Base-by-base conservation (phyloP, 1,284 basidiomycete species). In the Cerioporus squamosus region DNA sequence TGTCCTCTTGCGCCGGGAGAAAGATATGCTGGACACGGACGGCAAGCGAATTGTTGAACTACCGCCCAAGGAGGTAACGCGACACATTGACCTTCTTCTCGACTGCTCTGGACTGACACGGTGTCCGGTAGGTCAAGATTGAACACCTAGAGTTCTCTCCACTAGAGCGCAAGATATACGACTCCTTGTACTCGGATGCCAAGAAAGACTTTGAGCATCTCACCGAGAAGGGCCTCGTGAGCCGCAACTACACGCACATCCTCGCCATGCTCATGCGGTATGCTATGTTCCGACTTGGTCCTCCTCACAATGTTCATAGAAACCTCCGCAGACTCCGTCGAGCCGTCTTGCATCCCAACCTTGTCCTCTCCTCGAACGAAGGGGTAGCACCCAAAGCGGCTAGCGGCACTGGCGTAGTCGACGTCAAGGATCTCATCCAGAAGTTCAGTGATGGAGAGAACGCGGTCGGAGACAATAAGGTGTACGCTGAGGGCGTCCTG, bases 231-330 rank as follows among this genome's bases (percentile, higher is more conserved):
- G 93, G 93, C 12, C 76, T 90, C 1, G 81, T 94, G 24, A 86
- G 88, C 71, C 93, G 87, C 66, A 95, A 94, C 67, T 95, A 94
- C 70, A 94, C 92, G 0, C 91, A 92, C 65, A 95, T 96, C 69
- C 81, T 96, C 67, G 93, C 92, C 5, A 94, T 94, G 91, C 79
- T 95, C 38, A 94, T 95, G 92, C 85, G 87, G 93, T 93, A 40
- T 29, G 57, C 23, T 5, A 7, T 23, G 10, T 8, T 23, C n/a
- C 20, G 6, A 9, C 7, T 14, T 20, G 17, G 12, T 12, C 31
- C 7, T 31, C 7, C 17, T 3, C n/a, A 7, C 24, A 36, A 23
- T 42, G 48, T n/a, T 14, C 23, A 38, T n/a, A 5, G 12, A 24
- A 29, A 20, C 5, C 9, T 18, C 5, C n/a, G 17, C 64, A 94